phyloP scores from a whole-genome alignment of 169 alveolate genomes.

The Plasmodium ovale region DNA sequence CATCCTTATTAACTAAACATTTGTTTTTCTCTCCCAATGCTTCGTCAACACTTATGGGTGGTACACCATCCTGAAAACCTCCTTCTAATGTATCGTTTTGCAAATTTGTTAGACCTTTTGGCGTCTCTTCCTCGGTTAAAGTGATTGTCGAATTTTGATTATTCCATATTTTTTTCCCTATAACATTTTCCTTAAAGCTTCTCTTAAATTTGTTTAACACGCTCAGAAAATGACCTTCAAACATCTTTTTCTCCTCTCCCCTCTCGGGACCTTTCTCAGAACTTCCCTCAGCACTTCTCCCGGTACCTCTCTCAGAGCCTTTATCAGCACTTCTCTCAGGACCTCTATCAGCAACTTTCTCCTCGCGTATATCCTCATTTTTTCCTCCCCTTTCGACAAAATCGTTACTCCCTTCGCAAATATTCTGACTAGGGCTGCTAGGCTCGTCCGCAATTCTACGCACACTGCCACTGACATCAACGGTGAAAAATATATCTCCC shows the following conservation, averaged over 20 bases:
- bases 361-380: not conserved
- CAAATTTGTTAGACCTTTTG: not conserved
- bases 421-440: too few relatives aligned
- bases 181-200: conserved; percentile 35
- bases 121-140: not conserved
- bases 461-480: too few relatives aligned
- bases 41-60: too few relatives aligned
- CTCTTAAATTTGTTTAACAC: conserved; percentile 28
- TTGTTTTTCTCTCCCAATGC: too few relatives aligned
- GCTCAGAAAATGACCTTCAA: conserved; percentile 7
- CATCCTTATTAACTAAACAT: too few relatives aligned
- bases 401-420: not conserved
- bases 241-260: not conserved
- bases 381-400: not conserved
- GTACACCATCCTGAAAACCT: too few relatives aligned
- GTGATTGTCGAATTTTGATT: not conserved
- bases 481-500: too few relatives aligned
- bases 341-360: not conserved
- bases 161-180: conserved; percentile 34
- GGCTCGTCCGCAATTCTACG: too few relatives aligned
- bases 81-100: not conserved
- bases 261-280: not conserved
- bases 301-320: not conserved
- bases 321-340: not conserved
- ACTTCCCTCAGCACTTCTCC: not conserved